Conservation (phyloP, 331 rosid genomes). For the Malus hybrid region DNA sequence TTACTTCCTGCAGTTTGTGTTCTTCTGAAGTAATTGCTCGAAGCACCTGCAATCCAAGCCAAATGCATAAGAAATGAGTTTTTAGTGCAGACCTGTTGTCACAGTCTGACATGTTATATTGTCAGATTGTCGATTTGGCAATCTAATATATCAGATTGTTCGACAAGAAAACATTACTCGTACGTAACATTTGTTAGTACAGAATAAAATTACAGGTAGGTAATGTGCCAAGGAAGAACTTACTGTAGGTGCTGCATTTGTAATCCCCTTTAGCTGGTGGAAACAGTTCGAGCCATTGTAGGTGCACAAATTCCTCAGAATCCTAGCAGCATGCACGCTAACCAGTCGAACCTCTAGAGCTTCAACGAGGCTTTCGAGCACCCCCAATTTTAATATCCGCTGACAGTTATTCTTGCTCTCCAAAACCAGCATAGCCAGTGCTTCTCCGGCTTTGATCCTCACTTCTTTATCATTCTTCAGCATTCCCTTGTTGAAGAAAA, state of each 20-base stretch:
- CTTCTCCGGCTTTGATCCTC: slow-evolving; percentile 72
- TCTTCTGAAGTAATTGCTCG: slow-evolving; percentile 57
- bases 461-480: slow-evolving; percentile 33
- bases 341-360: slow-evolving; percentile 50
- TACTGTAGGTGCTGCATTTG: slow-evolving; percentile 70
- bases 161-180: not conserved
- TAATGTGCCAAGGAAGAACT: slow-evolving; percentile 31
- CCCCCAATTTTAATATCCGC: slow-evolving; percentile 46
- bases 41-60: slow-evolving; percentile 42
- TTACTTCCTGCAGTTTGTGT: slow-evolving; percentile 80
- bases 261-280: slow-evolving; percentile 45
- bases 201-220: not conserved
- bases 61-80: slow-evolving; percentile 7
- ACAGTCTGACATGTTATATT: not conserved
- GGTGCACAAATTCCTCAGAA: slow-evolving; percentile 68
- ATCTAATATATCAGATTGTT: not conserved
- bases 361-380: slow-evolving; percentile 41
- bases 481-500: slow-evolving; percentile 44
- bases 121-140: not conserved
- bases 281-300: slow-evolving; percentile 51
- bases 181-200: not conserved
- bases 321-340: slow-evolving; percentile 64
- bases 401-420: slow-evolving; percentile 73
- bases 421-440: slow-evolving; percentile 73
- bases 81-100: not conserved